A percentile compares a stretch with the other conserved stretches of the same genome.
Conservation (phyloP, 164 flowering plant species). For the Stephania japonica region DNA sequence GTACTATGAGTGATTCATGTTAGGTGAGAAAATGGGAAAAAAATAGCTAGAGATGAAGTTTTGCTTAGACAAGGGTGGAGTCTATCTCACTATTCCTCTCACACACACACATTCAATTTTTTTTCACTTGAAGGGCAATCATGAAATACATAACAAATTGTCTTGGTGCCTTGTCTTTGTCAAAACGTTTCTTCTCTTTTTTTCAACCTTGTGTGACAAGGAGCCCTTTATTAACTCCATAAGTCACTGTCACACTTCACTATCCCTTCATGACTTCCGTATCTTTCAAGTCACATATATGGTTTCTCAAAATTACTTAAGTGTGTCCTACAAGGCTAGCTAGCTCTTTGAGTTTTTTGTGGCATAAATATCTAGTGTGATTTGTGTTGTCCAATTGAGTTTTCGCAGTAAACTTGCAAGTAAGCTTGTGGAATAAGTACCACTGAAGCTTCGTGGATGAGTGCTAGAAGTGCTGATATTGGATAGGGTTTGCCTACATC, state of each 20-base stretch:
- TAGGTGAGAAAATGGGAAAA: neutral
- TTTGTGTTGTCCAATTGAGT: neutral
- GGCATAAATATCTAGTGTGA: neutral
- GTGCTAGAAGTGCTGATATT: too few relatives aligned
- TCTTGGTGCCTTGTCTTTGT: neutral
- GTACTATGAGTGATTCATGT: neutral
- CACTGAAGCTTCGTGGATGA: neutral
- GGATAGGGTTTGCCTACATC: too few relatives aligned
- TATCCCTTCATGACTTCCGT: neutral
- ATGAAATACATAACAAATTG: neutral
- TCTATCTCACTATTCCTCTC: neutral
- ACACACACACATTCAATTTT: neutral
- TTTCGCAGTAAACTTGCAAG: neutral
- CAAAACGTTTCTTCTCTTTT: neutral
- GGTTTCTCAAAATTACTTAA: neutral
- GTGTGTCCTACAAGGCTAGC: neutral
- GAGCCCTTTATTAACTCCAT: neutral
- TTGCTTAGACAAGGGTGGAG: constrained; percentile 2
- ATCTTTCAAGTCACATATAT: neutral
- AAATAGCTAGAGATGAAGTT: neutral
- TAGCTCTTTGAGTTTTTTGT: too few relatives aligned
- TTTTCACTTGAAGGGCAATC: neutral
- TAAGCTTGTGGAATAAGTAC: neutral
- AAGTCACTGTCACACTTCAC: neutral
- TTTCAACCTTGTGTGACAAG: neutral